Percentiles rank a stretch among this genome's conserved stretches.
Conservation (phyloP, 345 rosid genomes). For the Eucalyptus curtisii region DNA sequence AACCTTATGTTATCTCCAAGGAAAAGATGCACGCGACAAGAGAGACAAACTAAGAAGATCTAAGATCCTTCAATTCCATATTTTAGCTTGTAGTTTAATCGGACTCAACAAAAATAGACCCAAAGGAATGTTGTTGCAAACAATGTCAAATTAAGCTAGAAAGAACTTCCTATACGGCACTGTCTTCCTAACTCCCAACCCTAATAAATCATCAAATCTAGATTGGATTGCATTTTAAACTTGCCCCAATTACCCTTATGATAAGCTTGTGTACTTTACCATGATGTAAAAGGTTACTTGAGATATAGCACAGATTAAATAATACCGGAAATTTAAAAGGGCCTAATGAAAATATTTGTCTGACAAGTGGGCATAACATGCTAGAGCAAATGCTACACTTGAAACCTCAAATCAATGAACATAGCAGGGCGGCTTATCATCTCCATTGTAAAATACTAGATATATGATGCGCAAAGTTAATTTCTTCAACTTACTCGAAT, state of each 20-base stretch:
- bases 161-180: not conserved
- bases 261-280: not conserved
- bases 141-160: not conserved
- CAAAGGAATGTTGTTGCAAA: not conserved
- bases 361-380: not conserved
- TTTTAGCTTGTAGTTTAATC: not conserved
- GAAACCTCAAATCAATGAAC: not conserved
- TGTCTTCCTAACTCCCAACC: not conserved
- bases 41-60: not conserved
- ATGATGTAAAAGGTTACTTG: not conserved
- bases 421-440: not conserved
- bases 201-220: not conserved
- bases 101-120: not conserved
- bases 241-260: not conserved
- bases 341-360: not conserved
- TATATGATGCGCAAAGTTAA: not conserved
- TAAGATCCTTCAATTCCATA: not conserved
- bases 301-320: not conserved
- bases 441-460: not conserved
- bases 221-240: not conserved
- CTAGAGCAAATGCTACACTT: not conserved
- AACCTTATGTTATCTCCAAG: not conserved
- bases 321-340: not conserved
- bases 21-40: not conserved
- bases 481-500: not conserved